These are phyloP conservation scores for Eucalyptus coolabah DNA, from an alignment of 345 rosid species.

Conservation along the genomic window DNA sequence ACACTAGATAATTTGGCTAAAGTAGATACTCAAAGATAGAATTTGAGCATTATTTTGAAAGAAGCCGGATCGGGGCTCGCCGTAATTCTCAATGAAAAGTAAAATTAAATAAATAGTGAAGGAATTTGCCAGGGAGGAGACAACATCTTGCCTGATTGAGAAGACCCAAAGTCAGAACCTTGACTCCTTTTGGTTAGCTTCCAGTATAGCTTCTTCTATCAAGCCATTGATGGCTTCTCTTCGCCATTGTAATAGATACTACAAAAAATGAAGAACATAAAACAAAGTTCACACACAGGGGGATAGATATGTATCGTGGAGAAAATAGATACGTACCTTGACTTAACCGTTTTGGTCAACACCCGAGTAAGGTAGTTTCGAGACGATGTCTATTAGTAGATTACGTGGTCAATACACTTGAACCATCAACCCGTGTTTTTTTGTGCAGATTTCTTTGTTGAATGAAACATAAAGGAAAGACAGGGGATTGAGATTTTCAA, in stretches of 20 bases:
- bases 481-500: neutral
- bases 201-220: slow-evolving; percentile 26
- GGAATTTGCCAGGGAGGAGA: neutral
- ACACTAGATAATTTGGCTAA: neutral
- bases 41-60: neutral
- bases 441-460: neutral
- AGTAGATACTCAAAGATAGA: neutral
- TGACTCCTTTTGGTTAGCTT: slow-evolving; percentile 20
- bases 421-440: neutral
- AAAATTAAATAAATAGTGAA: neutral
- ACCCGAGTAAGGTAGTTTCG: neutral
- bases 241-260: slow-evolving; percentile 8
- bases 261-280: neutral
- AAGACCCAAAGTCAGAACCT: neutral
- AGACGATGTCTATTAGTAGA: neutral
- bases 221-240: slow-evolving; percentile 2
- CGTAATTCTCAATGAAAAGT: neutral
- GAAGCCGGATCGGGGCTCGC: neutral
- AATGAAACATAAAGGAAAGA: neutral
- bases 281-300: neutral
- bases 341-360: neutral
- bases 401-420: neutral
- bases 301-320: neutral
- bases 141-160: slow-evolving; percentile 22
- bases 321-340: neutral